Evolutionary conservation across 208 protist species (phyloP).

Genomic region (Angomonas deanei): DNA sequence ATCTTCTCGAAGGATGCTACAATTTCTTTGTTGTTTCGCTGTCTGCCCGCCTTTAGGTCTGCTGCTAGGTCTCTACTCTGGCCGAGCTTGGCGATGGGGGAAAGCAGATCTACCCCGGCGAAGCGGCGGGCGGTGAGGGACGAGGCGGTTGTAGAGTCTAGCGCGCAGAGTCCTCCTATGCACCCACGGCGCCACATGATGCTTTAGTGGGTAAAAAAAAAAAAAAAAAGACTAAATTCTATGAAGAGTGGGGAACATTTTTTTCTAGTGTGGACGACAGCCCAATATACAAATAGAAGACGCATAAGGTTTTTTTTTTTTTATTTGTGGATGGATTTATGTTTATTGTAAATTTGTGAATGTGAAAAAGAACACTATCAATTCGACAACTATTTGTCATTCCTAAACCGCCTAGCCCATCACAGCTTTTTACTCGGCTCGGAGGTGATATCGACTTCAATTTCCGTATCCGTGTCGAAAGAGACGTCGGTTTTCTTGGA

Average conservation of each 20-base stretch:
- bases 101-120: conserved; percentile 69
- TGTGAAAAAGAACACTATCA: too few relatives aligned
- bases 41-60: conserved; percentile 61
- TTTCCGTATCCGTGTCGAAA: conserved; percentile 69
- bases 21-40: conserved; percentile 80
- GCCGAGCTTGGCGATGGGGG: conserved; percentile 71
- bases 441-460: conserved; percentile 58
- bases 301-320: background rate
- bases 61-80: conserved; percentile 71
- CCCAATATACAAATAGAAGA: background rate
- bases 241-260: too few relatives aligned
- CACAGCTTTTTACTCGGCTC: conserved; percentile 3
- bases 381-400: too few relatives aligned
- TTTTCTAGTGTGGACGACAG: too few relatives aligned
- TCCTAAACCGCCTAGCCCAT: too few relatives aligned
- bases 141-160: background rate
- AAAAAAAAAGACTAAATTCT: background rate
- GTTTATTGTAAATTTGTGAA: too few relatives aligned
- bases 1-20: conserved; percentile 75
- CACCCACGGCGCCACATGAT: conserved; percentile 1
- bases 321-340: background rate
- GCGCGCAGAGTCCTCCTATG: background rate
- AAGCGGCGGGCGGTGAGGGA: conserved; percentile 16
- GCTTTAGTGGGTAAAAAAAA: conserved; percentile 2
- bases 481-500: conserved; percentile 58